Evolutionary conservation across 2,329 filamentous ascomycete genomes (phyloP).

Genomic region (Coniosporium tulheliwenetii): DNA sequence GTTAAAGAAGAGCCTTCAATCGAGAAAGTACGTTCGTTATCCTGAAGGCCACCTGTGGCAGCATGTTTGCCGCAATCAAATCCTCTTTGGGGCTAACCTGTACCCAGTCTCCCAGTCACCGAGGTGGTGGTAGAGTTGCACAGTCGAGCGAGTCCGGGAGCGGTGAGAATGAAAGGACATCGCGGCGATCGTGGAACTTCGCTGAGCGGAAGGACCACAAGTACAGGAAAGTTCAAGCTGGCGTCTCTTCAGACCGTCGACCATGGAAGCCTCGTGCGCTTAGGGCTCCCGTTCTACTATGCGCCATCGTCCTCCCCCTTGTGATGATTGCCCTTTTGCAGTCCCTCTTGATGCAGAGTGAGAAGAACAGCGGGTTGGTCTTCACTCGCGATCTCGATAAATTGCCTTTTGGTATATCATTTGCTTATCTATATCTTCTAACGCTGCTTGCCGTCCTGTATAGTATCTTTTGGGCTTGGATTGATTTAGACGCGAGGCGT

Average conservation of each 20-base stretch:
- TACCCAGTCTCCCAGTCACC: too few relatives aligned
- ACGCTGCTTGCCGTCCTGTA: conserved; percentile 39
- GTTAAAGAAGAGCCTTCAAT: too few relatives aligned
- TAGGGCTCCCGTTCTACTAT: conserved; percentile 19
- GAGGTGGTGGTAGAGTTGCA: too few relatives aligned
- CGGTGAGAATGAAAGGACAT: too few relatives aligned
- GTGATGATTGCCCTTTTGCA: conserved; percentile 29
- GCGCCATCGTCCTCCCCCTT: conserved; percentile 16
- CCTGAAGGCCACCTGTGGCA: too few relatives aligned
- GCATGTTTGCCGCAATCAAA: too few relatives aligned
- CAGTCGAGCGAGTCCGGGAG: too few relatives aligned
- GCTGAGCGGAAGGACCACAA: too few relatives aligned
- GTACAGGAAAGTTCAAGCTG: too few relatives aligned
- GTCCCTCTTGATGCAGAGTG: conserved; percentile 24
- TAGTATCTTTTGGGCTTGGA: conserved; percentile 42
- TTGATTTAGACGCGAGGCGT: conserved; percentile 42
- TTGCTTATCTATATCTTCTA: conserved; percentile 36
- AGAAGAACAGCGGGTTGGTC: conserved; percentile 25
- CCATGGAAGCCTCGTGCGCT: conserved; percentile 24
- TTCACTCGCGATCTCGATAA: conserved; percentile 19
- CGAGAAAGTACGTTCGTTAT: too few relatives aligned
- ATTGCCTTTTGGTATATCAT: conserved; percentile 19
- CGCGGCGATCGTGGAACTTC: too few relatives aligned
- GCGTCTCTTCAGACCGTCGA: neutral
- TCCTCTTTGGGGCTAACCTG: too few relatives aligned